phyloP scores from a whole-genome alignment of 345 rosid species.

The Rhizophora mangle region DNA sequence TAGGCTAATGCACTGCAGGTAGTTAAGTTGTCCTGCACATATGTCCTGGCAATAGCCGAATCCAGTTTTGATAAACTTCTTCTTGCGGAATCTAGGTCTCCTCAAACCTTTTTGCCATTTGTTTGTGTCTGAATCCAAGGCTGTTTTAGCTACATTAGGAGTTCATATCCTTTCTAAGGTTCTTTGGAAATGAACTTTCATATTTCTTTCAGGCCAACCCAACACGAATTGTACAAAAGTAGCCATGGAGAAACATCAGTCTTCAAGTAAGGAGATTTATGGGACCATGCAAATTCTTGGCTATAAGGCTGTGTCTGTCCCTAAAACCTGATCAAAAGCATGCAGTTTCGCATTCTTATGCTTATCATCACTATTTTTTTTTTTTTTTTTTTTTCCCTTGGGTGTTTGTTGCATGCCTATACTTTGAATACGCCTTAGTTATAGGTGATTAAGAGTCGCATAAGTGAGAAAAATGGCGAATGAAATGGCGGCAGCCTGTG shows the following conservation, averaged over 20 bases:
- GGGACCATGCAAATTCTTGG: not conserved
- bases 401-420: no score
- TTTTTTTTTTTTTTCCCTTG: no score
- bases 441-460: no score
- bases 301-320: not conserved
- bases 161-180: slow-evolving; percentile 7
- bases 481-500: no score
- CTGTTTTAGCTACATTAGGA: not conserved
- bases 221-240: not conserved
- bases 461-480: no score
- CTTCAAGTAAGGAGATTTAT: slow-evolving; percentile 12
- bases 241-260: slow-evolving; percentile 5
- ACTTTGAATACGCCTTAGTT: no score
- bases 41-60: not conserved
- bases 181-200: slow-evolving; percentile 18
- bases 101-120: slow-evolving; percentile 6
- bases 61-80: slow-evolving; percentile 13
- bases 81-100: not conserved
- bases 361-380: not conserved
- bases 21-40: no score
- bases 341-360: not conserved
- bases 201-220: slow-evolving; percentile 15
- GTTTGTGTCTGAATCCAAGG: slow-evolving; percentile 1
- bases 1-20: no score
- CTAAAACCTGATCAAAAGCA: not conserved